Evolutionary conservation across 306 rosid species (phyloP), one percentile per base, ranked within the genome.

Genomic region (Mimosa pudica): DNA sequence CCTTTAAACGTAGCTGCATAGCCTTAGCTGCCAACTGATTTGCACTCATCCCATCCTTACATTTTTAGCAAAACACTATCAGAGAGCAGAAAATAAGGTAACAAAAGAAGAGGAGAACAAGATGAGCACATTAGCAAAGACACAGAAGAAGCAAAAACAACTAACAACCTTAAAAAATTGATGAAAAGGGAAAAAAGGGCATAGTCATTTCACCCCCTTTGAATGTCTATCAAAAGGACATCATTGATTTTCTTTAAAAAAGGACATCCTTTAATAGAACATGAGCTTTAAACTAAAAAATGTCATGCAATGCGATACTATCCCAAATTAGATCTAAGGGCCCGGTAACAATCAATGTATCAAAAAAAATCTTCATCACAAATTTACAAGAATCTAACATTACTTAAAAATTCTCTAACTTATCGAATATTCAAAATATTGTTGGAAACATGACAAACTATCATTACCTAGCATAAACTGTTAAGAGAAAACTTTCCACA

Each of bases 11-110:
- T 83, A 94, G 94, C 76, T 94, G 98, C 87, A 91, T 79, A 36
- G 95, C 98, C 91, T 92, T 92, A n/a, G 98, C 97, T 74, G 98
- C 98, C 85, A 92, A 83, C 86, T 94, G 97, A 80, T 94, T 94
- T 38, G 90, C 98, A 79, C 91, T 94, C 80, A 89, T 76, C 76
- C 71, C 89, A 79, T 82, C 86, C 83, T 86, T 12, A 9, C 17
- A 45, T 46, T 46, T 20, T 7, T 17, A 55, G 12, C 42, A 70
- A 70, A 70, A 70, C 12, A n/a, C 7, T 46, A 47, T 24, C n/a
- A 47, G 42, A 11, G 6, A 45, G 11, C 16, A 46, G 55, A 20
- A 45, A 45, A 17, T n/a, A 44, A 45, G 38, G 0, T 18, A 44
- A 69, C 0, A 10, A 18, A 69, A 58, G 18, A 10, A 44, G 20